Evolutionary conservation across 441 rosid genomes (phyloP), one percentile per base, ranked within the genome.

Genomic region (Jatropha multifida): DNA sequence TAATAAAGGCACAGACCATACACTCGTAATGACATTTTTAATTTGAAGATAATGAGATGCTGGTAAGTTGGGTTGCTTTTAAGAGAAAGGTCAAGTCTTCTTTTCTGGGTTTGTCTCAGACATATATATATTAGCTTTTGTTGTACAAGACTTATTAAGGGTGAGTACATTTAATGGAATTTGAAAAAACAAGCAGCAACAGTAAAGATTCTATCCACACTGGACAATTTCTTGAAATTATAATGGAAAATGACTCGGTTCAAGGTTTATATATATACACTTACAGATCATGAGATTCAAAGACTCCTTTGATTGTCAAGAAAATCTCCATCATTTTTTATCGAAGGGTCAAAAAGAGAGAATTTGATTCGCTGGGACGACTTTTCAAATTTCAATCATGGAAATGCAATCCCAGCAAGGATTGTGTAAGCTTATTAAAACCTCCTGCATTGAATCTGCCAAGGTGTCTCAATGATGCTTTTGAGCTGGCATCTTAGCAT

Each of bases 351-450:
- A 54, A 20, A 27, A 38, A 40, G 51, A 40, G 26, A 32, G 32
- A 18, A 42, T 58, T 42, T 18, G 62, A 42, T 76, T 69, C 12
- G 70, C 67, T 69, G 78, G 75, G 85, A 76, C 67, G 44, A 60
- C 49, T 11, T 62, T 62, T 32, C 32, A 32, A 32, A 32, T 32
- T 72, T 73, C 61, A 73, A 73, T 73, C 20, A 73, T 41, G 54
- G 65, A 56, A 71, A 58, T 71, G 54, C 11, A 63, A 62, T 61
- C 44, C 37, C 14, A 60, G 44, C 41, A 72, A 61, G 46, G 26
- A 68, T 52, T 68, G 20, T 48, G n/a, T 48, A 8, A 49, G 38
- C 71, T 49, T 23, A 11, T 49, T 26, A 20, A 18, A 26, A 5
- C 20, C 27, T 58, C 11, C 41, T 42, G 40, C 20, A 41, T 5